A percentile compares a stretch with the other conserved stretches of the same genome.
phyloP scores from a whole-genome alignment of 768 basidiomycete genomes.

The Boletellus emodensis region DNA sequence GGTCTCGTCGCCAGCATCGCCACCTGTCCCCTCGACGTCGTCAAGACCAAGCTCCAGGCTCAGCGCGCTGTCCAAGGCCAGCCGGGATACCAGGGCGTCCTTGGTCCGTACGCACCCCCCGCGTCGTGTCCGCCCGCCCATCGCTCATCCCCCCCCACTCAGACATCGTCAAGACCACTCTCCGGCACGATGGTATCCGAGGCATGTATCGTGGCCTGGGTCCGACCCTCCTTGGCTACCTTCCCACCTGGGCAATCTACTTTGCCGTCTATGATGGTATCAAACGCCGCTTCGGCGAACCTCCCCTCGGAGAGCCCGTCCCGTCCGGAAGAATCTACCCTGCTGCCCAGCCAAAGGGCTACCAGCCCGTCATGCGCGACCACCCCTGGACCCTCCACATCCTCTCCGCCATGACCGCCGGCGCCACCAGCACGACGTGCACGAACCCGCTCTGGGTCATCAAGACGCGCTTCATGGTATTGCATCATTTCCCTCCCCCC shows the following conservation, averaged over 20 bases:
- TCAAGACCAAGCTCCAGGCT: constrained; percentile 98
- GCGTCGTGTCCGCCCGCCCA: constrained; percentile 2
- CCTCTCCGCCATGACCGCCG: constrained; percentile 92
- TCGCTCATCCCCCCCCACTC: not conserved
- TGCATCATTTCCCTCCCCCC: constrained; percentile 8
- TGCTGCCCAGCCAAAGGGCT: constrained; percentile 80
- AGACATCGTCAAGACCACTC: constrained; percentile 57
- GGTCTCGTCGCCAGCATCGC: constrained; percentile 90
- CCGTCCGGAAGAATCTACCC: constrained; percentile 59
- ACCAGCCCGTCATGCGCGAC: constrained; percentile 74
- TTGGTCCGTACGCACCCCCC: constrained; percentile 47
- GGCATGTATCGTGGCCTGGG: constrained; percentile 97
- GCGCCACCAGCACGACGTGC: constrained; percentile 86
- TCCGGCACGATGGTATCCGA: constrained; percentile 66
- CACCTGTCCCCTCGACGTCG: constrained; percentile 95
- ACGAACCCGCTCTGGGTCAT: constrained; percentile 99
- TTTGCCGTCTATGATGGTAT: constrained; percentile 97
- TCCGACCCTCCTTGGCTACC: constrained; percentile 92
- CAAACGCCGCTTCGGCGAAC: constrained; percentile 76
- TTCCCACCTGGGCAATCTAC: constrained; percentile 99
- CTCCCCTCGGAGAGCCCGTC: constrained; percentile 42
- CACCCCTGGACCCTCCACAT: constrained; percentile 89
- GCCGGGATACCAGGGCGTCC: constrained; percentile 70
- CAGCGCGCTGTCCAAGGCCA: constrained; percentile 70
- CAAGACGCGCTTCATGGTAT: constrained; percentile 98